Percentiles rank a stretch among this genome's conserved stretches.
Evolutionary conservation across 2,329 filamentous ascomycete species (phyloP).

Genomic region (Colletotrichum limetticola): DNA sequence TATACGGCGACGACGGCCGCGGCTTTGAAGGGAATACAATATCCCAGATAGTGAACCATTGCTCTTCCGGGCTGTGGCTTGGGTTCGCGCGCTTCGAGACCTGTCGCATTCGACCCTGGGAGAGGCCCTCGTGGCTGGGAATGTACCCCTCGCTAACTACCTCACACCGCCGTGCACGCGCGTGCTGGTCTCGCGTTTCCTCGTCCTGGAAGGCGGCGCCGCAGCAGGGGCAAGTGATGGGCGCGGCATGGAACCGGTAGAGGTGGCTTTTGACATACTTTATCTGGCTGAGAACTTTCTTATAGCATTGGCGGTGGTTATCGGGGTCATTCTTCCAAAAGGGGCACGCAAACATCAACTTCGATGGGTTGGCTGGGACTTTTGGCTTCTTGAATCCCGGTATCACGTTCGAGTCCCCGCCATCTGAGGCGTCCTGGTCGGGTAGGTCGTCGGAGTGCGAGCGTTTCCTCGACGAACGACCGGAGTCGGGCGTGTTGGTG

Average conservation of each 20-base stretch:
- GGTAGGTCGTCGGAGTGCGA: background rate
- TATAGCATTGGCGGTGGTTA: slow-evolving; percentile 41
- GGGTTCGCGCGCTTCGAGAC: slow-evolving; percentile 35
- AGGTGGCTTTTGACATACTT: slow-evolving; percentile 45
- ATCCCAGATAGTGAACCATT: slow-evolving; percentile 45
- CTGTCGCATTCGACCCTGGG: slow-evolving; percentile 35
- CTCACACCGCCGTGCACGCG: slow-evolving; percentile 21
- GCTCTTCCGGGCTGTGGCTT: slow-evolving; percentile 37
- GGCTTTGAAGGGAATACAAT: slow-evolving; percentile 38
- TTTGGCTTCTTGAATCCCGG: slow-evolving; percentile 10
- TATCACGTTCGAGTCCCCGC: background rate
- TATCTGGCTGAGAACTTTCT: slow-evolving; percentile 40
- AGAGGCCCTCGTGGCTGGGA: background rate
- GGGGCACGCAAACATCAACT: slow-evolving; percentile 40
- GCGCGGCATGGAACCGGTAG: slow-evolving; percentile 38
- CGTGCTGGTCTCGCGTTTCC: slow-evolving; percentile 36
- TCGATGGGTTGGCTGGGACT: background rate
- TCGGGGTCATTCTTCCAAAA: slow-evolving; percentile 44
- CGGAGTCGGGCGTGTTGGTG: slow-evolving; percentile 2
- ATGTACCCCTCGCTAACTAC: background rate
- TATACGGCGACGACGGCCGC: slow-evolving; percentile 39
- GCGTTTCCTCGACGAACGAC: slow-evolving; percentile 15
- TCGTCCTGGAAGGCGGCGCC: slow-evolving; percentile 38
- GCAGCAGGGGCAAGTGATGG: slow-evolving; percentile 42
- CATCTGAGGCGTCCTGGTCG: background rate